A percentile compares a stretch with the other conserved stretches of the same genome.
phyloP scores from a whole-genome alignment of 805 yeast species.

The Kluyveromyces dobzhanskii region DNA sequence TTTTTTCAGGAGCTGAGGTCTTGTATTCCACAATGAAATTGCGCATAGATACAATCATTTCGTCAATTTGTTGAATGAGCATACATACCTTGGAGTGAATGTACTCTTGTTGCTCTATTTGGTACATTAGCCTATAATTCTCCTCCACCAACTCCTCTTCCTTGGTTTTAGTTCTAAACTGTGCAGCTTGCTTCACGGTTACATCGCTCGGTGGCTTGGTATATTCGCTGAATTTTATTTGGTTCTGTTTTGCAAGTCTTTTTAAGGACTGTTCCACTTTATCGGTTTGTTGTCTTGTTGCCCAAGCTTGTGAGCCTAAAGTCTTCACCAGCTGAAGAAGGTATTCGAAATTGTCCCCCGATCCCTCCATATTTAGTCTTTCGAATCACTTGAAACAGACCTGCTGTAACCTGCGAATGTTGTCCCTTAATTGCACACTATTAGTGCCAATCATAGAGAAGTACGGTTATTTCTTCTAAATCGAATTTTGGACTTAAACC shows the following conservation, averaged over 20 bases:
- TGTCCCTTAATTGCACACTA: too few species aligned
- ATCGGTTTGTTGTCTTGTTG: slow-evolving; percentile 23
- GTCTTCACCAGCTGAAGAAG: slow-evolving; percentile 20
- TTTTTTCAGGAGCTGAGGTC: slow-evolving; percentile 15
- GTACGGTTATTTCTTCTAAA: too few species aligned
- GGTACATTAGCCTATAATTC: slow-evolving; percentile 21
- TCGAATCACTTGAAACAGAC: too few species aligned
- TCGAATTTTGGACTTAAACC: too few species aligned
- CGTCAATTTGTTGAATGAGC: slow-evolving; percentile 22
- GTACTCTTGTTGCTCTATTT: slow-evolving; percentile 26
- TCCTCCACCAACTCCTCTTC: slow-evolving; percentile 17
- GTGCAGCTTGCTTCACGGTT: slow-evolving; percentile 9
- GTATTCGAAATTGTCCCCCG: slow-evolving; percentile 23
- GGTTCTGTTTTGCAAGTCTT: slow-evolving; percentile 24
- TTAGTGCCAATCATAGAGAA: too few species aligned
- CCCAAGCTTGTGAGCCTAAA: slow-evolving; percentile 18
- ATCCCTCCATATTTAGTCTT: slow-evolving; percentile 12
- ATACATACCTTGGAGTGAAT: slow-evolving; percentile 18
- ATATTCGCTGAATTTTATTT: slow-evolving; percentile 19
- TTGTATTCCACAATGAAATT: slow-evolving; percentile 24
- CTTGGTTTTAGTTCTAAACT: slow-evolving; percentile 9
- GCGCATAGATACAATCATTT: slow-evolving; percentile 22
- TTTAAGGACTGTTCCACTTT: slow-evolving; percentile 18
- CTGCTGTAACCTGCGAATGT: too few species aligned
- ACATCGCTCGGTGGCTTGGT: slow-evolving; percentile 10